Percentiles rank a stretch among this genome's conserved stretches.
Conservation (phyloP, 1,284 basidiomycete genomes). For the Inonotus hispidus region DNA sequence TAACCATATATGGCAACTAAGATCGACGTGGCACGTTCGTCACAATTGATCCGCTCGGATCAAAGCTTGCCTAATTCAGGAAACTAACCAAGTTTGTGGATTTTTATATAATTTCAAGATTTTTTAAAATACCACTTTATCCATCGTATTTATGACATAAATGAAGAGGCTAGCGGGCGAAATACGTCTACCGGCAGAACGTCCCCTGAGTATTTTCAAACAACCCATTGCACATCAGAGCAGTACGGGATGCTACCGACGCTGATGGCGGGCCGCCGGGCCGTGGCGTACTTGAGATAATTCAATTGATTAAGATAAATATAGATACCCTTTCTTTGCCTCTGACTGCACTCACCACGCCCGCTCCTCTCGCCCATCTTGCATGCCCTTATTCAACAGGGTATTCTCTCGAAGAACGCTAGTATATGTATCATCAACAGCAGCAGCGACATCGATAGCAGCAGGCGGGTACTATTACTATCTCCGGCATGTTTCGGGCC, state of each 20-base stretch:
- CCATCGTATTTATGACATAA: too few relatives aligned
- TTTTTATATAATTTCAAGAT: not conserved
- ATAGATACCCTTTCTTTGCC: not conserved
- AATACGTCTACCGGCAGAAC: too few relatives aligned
- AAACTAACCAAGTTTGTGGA: too few relatives aligned
- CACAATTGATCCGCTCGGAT: not conserved
- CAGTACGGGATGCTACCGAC: too few relatives aligned
- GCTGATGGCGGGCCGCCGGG: not conserved
- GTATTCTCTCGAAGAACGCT: constrained; percentile 52
- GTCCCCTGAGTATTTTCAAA: too few relatives aligned
- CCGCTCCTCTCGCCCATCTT: not conserved
- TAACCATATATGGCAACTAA: too few relatives aligned
- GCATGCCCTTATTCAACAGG: not conserved
- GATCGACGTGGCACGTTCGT: not conserved
- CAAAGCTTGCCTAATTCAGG: not conserved
- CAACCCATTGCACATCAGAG: too few relatives aligned
- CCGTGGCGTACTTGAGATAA: not conserved
- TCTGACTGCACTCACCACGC: not conserved
- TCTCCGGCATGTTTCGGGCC: constrained; percentile 49
- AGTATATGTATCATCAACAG: constrained; percentile 45
- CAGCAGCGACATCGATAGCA: constrained; percentile 44
- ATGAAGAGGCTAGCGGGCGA: not conserved
- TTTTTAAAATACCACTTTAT: too few relatives aligned
- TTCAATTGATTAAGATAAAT: not conserved
- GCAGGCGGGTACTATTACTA: constrained; percentile 66